Evolutionary conservation across 1,284 basidiomycete genomes (phyloP), one percentile per base, ranked within the genome.

Genomic region (Limonomyces culmigenus): DNA sequence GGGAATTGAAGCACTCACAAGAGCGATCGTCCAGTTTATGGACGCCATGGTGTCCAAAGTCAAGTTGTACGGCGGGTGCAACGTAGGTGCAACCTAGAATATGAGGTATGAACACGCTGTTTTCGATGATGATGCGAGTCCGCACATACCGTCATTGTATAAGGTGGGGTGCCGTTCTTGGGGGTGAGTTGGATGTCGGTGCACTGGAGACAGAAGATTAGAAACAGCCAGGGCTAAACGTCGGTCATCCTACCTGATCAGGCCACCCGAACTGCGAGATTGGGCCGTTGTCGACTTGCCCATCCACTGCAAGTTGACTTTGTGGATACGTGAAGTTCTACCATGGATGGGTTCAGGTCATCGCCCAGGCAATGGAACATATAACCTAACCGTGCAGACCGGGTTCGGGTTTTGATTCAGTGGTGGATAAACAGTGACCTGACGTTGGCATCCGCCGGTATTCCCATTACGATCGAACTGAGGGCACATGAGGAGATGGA

Each of bases 251-350:
- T 36, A 64, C 69, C 51, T 70, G 63, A 32, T 66, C 56, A 27
- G 67, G 46, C 70, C 70, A 74, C n/a, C 67, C 70, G 49, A 60
- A 72, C 44, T 65, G 60, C 1, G 67, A 69, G 42, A 70, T 52
- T 4, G 65, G 52, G 1, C 70, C 71, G 39, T 53, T 58, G 12
- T 46, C 40, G n/a, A 63, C 62, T n/a, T 45, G 39, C 2, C 61
- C 65, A 3, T 59, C 46, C 3, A 71, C 59, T 27, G n/a, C 23
- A 8, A 8, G 23, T n/a, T 27, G 8, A 27, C 8, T 8, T 27
- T n/a, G 23, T 8, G 23, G 23, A 27, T 27, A 27, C n/a, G 23
- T 27, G 8, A 27, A 27, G n/a, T 27, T 27, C 23, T 27, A 27
- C n/a, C 23, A 27, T 27, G 8, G 23, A 8, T 27, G 23, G n/a